Evolutionary conservation across 164 flowering plant genomes (phyloP).

Genomic region (Tinospora cordifolia): DNA sequence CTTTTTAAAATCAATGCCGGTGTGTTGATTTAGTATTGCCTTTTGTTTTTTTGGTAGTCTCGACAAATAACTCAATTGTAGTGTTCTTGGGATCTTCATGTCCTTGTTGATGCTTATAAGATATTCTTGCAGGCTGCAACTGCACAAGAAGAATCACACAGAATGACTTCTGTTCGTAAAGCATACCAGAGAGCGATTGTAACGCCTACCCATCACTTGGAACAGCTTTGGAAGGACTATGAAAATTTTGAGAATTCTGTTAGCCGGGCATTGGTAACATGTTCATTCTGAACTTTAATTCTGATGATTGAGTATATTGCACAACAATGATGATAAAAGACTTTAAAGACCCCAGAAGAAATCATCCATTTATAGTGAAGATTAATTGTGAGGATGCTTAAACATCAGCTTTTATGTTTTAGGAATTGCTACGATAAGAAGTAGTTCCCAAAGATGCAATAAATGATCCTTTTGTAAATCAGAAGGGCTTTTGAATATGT

Average conservation of each 20-base stretch:
- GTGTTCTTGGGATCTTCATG: not conserved
- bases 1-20: slow-evolving; percentile 78
- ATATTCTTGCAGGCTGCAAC: slow-evolving; percentile 48
- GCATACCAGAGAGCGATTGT: slow-evolving; percentile 84
- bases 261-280: slow-evolving; percentile 78
- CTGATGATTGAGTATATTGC: not conserved
- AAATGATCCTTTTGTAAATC: no score
- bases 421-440: no score
- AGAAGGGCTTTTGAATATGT: no score
- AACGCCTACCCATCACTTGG: slow-evolving; percentile 88
- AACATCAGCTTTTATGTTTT: no score
- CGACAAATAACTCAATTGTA: not conserved
- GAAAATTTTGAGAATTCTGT: slow-evolving; percentile 96
- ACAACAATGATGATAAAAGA: not conserved
- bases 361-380: no score
- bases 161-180: slow-evolving; percentile 82
- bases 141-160: slow-evolving; percentile 73
- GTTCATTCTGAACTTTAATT: slow-evolving; percentile 1
- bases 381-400: no score
- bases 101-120: slow-evolving; percentile 5
- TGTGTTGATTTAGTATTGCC: slow-evolving; percentile 20
- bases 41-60: not conserved
- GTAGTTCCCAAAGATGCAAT: no score
- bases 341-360: no score
- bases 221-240: slow-evolving; percentile 94